Conservation (phyloP, 805 yeast species). For the Ogataea paradorogensis region DNA sequence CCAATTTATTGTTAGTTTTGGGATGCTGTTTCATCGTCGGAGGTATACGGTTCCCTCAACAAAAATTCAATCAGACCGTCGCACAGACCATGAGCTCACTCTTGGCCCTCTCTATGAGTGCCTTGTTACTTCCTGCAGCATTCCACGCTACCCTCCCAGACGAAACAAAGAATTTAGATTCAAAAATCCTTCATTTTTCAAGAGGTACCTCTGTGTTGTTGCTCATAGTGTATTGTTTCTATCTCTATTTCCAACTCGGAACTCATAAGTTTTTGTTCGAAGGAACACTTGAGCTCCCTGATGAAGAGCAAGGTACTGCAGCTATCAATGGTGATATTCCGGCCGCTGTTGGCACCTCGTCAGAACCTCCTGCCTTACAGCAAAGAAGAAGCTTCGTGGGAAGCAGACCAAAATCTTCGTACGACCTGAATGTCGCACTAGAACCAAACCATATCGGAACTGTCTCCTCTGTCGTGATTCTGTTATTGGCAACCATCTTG, state of each 20-base stretch:
- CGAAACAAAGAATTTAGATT: conserved; percentile 25
- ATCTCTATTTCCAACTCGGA: conserved; percentile 80
- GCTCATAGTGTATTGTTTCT: conserved; percentile 72
- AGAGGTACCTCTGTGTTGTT: conserved; percentile 83
- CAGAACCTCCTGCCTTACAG: conserved; percentile 4
- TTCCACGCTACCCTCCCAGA: conserved; percentile 76
- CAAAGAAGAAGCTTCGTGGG: conserved; percentile 29
- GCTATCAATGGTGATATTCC: neutral
- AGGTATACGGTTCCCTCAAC: conserved; percentile 82
- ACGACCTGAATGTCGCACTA: conserved; percentile 24
- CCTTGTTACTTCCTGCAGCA: conserved; percentile 92
- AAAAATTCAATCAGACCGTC: conserved; percentile 89
- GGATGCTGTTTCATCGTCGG: conserved; percentile 97
- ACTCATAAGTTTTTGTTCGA: conserved; percentile 83
- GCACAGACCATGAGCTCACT: conserved; percentile 97
- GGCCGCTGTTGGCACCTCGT: neutral
- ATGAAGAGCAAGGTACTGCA: conserved; percentile 16
- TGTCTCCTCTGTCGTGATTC: conserved; percentile 49
- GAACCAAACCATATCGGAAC: conserved; percentile 45
- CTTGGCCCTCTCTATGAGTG: conserved; percentile 86
- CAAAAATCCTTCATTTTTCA: conserved; percentile 65
- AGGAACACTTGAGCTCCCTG: conserved; percentile 34
- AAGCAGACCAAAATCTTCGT: conserved; percentile 30
- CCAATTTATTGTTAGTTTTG: conserved; percentile 82
- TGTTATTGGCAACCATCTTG: conserved; percentile 65